phyloP scores from a whole-genome alignment of 768 basidiomycete species.

The Ramaria sp. region DNA sequence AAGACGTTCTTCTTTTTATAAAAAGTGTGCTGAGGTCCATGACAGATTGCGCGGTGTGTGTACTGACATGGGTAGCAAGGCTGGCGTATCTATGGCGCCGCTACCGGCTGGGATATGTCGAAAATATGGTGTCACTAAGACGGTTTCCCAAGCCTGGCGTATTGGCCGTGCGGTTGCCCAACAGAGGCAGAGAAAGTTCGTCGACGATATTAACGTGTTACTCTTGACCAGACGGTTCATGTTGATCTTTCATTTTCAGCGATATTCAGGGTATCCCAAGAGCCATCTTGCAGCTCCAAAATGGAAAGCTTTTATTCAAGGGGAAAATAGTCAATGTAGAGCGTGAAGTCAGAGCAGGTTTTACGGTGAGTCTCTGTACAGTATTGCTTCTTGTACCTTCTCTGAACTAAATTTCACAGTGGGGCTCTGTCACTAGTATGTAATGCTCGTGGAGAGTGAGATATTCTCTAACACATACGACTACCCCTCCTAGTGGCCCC shows the following conservation, averaged over 20 bases:
- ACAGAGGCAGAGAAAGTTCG: constrained; percentile 28
- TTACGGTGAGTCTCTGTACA: constrained; percentile 13
- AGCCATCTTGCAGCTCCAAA: constrained; percentile 22
- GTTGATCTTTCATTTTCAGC: constrained; percentile 15
- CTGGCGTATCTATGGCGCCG: constrained; percentile 20
- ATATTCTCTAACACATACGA: not conserved
- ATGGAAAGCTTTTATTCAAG: constrained; percentile 36
- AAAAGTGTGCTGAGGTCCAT: too few species aligned
- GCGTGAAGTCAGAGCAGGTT: constrained; percentile 27
- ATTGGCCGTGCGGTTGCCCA: constrained; percentile 48
- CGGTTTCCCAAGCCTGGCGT: constrained; percentile 51
- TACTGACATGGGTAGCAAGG: constrained; percentile 21
- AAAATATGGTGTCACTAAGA: constrained; percentile 28
- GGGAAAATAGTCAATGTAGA: constrained; percentile 51
- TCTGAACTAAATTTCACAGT: constrained; percentile 22
- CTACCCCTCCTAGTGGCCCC: constrained; percentile 13
- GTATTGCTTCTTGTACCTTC: not conserved
- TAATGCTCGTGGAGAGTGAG: not conserved
- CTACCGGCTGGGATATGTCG: constrained; percentile 16
- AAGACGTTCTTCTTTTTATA: not conserved
- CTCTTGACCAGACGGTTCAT: not conserved
- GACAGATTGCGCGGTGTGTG: constrained; percentile 4
- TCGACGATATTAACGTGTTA: not conserved
- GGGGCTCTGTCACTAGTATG: constrained; percentile 20
- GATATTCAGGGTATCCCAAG: constrained; percentile 25